Percentiles rank a stretch among this genome's conserved stretches.
These are phyloP conservation scores for Mariannaea sp. DNA, from an alignment of 2,329 filamentous ascomycete genomes.

Conservation along the genomic window DNA sequence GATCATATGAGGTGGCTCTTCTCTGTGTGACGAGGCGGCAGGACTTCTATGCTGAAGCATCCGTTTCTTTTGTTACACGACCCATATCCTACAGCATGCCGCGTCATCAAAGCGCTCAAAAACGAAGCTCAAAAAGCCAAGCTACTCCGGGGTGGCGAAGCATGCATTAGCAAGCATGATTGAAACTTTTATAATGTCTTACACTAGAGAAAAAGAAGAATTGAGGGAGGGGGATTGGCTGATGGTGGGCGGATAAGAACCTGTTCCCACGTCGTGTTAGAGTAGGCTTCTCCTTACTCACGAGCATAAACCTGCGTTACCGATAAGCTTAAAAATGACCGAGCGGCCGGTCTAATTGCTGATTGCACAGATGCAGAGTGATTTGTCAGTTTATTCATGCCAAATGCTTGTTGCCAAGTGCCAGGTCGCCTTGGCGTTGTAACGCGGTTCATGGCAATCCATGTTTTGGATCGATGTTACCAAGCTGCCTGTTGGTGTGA, in stretches of 20 bases:
- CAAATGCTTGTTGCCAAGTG: too few species aligned
- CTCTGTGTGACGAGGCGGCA: not conserved
- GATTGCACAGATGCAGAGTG: not conserved
- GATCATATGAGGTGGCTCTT: too few species aligned
- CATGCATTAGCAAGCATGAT: too few species aligned
- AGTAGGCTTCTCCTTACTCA: not conserved
- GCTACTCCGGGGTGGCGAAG: too few species aligned
- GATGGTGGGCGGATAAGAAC: too few species aligned
- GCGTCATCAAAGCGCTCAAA: slow-evolving; percentile 10
- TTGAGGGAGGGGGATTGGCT: too few species aligned
- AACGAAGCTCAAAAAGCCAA: not conserved
- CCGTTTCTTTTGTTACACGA: not conserved
- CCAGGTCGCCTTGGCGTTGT: too few species aligned
- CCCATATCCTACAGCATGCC: not conserved
- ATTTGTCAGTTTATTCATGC: slow-evolving; percentile 7
- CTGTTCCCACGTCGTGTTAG: not conserved
- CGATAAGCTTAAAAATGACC: slow-evolving; percentile 30
- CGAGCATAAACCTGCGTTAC: slow-evolving; percentile 26
- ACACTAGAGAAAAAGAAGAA: too few species aligned
- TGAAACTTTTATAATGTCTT: too few species aligned
- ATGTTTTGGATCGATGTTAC: not conserved
- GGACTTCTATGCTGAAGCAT: not conserved
- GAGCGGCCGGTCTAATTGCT: not conserved
- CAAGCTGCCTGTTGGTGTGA: slow-evolving; percentile 2
- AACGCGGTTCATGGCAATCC: not conserved